Base-by-base conservation (phyloP, 2,329 filamentous ascomycete genomes). In the Raffaelea arxii region DNA sequence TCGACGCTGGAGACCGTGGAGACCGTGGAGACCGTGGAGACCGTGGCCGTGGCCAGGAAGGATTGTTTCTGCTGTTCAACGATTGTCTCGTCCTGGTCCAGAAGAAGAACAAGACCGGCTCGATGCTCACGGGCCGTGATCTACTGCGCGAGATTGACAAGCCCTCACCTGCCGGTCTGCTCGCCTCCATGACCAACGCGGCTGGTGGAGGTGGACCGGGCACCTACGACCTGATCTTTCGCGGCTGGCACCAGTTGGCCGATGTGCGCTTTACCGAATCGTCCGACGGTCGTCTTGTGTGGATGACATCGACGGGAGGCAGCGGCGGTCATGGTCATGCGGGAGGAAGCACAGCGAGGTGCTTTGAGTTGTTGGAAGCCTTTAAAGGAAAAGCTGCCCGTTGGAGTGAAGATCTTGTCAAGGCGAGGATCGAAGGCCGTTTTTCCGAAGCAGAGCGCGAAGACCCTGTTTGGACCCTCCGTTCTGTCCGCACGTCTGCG, bases 371-470 rank as follows among this genome's bases (percentile, higher is more conserved):
- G 1, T 77, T 82, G 43, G 86, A 87, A 44, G 67, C 76, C 7
- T 91, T 91, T 56, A 86, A 94, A 59, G 82, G 81, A 23, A 90
- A 82, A 60, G 86, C 84, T 1, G 69, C 72, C 18, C 86, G 83
- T 50, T 82, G 87, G 64, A 80, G 80, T 24, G 91, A 97, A 64
- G 92, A 97, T 53, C 73, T 96, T 12, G 79, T 82, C 41, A 94
- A 91, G 65, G 89, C 90, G 9, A 80, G 83, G 53, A 80, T 96
- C 14, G 91, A 96, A 64, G 84, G 82, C 6, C 78, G 90, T 11
- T 95, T 94, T 57, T 69, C 85, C 1, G 89, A 95, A 60, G 62
- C 70, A n/a, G 87, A 95, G 66, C 79, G 90, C 49, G 88, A 95
- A 61, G 78, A 83, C 49, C 74, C 81, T 16, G 80, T 77, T 55